Base-by-base conservation (phyloP, 352 stramenopile genomes). In the Phytophthora colocasiae region DNA sequence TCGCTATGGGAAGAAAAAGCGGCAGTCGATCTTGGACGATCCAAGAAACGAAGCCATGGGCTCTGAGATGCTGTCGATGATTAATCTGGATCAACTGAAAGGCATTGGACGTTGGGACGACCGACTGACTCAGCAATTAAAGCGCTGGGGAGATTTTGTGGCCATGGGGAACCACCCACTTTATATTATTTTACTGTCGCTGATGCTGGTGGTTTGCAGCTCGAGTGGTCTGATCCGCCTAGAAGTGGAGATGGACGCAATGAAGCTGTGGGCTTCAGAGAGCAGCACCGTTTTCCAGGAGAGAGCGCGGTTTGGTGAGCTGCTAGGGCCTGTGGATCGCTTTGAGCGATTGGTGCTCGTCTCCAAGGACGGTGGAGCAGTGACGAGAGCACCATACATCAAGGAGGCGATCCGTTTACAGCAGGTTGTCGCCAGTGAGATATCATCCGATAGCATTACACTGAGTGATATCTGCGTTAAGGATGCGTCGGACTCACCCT, bases 331-430 rank as follows among this genome's bases (percentile, higher is more conserved):
- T 34, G 76, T 89, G 34, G 81, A 85, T 71, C 78, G 84, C 4
- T 54, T 78, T 8, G 78, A 87, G 19, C 74, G 76, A 26, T 58
- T 91, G 29, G 80, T 92, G 22, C 53, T 92, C 36, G 74, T 74
- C 12, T 53, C 78, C 7, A 90, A 90, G 43, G 83, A 91, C 19
- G 83, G 82, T 19, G 80, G 81, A 2, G 60, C 41, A 44, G 81
- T 89, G 43, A 75, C 64, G 17, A 75, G 81, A 17, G 49, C 67
- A 15, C 62, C 69, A 22, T 83, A 86, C 39, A 64, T 90, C 17
- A 83, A 78, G 17, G 81, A 88, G 60, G 66, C 81, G 5, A 81
- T 90, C n/a, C 75, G 72, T 43, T 63, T 90, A 29, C 81, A 90
- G 39, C 49, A 73, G 44, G 39, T 85, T 15, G 44, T 80, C 57